Evolutionary conservation across 768 basidiomycete species (phyloP).

Genomic region (Russula lepida): DNA sequence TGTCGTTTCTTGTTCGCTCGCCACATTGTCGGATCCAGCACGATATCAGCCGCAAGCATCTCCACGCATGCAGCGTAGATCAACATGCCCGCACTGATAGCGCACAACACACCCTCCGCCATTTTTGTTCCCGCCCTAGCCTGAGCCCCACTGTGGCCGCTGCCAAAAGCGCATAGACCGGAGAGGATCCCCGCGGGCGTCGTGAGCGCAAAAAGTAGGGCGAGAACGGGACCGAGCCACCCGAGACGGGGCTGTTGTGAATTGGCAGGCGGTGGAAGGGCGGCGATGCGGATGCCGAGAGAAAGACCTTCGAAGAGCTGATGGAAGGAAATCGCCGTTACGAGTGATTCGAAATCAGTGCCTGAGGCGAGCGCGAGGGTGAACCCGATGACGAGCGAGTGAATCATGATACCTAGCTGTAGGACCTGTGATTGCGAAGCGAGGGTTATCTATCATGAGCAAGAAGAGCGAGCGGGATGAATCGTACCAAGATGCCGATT

Average conservation of each 20-base stretch:
- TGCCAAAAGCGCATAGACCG: slow-evolving; percentile 43
- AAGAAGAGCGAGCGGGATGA: slow-evolving; percentile 5
- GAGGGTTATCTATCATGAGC: neutral
- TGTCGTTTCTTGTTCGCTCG: slow-evolving; percentile 34
- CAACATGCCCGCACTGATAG: slow-evolving; percentile 77
- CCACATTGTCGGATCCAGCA: slow-evolving; percentile 56
- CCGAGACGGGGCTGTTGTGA: slow-evolving; percentile 18
- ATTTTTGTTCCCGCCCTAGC: slow-evolving; percentile 42
- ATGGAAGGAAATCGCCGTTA: slow-evolving; percentile 71
- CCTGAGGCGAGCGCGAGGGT: slow-evolving; percentile 66
- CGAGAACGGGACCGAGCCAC: slow-evolving; percentile 43
- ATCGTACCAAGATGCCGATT: slow-evolving; percentile 60
- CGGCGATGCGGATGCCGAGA: slow-evolving; percentile 70
- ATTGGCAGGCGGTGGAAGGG: slow-evolving; percentile 38
- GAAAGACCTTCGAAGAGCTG: slow-evolving; percentile 82
- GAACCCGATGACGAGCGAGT: slow-evolving; percentile 72
- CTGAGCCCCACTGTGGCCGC: neutral
- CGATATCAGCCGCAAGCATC: slow-evolving; percentile 83
- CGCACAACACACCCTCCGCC: slow-evolving; percentile 67
- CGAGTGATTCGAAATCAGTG: slow-evolving; percentile 62
- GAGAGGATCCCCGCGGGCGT: slow-evolving; percentile 61
- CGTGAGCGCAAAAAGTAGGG: slow-evolving; percentile 61
- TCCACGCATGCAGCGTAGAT: slow-evolving; percentile 79
- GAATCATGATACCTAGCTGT: slow-evolving; percentile 80
- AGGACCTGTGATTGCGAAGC: slow-evolving; percentile 45